phyloP scores from a whole-genome alignment of 495 filamentous ascomycete genomes.

The Neurospora pannonica region DNA sequence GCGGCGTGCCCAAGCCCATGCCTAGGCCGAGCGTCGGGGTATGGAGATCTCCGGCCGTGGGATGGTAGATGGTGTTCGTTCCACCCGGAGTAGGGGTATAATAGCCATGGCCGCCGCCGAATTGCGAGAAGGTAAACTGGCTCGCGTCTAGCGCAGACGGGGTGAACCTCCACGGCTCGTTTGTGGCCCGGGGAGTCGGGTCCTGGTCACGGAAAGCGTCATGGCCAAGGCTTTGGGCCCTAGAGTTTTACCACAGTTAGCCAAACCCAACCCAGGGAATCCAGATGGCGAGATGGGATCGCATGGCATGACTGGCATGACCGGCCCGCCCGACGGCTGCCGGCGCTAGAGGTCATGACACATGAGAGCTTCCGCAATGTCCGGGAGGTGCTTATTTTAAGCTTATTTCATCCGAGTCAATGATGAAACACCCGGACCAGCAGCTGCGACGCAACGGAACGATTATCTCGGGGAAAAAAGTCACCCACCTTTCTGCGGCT shows the following conservation, averaged over 20 bases:
- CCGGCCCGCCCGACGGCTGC: neutral
- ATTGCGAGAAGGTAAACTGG: conserved; percentile 66
- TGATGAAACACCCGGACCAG: neutral
- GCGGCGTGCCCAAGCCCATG: conserved; percentile 69
- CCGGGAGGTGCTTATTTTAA: neutral
- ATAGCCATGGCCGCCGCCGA: conserved; percentile 68
- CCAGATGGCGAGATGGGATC: neutral
- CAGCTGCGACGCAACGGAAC: neutral
- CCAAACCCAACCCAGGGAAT: neutral
- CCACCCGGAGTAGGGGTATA: conserved; percentile 84
- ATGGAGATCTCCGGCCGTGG: conserved; percentile 80
- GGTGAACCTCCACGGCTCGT: conserved; percentile 76
- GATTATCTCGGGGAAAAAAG: neutral
- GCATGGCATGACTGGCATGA: neutral
- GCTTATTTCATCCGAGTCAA: neutral
- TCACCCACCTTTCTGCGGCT: conserved; percentile 42
- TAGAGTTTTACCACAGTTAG: conserved; percentile 11
- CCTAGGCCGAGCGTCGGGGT: conserved; percentile 58
- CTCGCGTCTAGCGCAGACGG: conserved; percentile 79
- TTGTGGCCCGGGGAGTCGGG: conserved; percentile 63
- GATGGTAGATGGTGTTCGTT: conserved; percentile 73
- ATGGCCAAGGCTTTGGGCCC: conserved; percentile 30
- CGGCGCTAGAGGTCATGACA: neutral
- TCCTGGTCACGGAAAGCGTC: conserved; percentile 65
- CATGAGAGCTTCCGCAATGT: neutral